phyloP scores from a whole-genome alignment of 139 green algal genomes.

The Chlorella sp. region DNA sequence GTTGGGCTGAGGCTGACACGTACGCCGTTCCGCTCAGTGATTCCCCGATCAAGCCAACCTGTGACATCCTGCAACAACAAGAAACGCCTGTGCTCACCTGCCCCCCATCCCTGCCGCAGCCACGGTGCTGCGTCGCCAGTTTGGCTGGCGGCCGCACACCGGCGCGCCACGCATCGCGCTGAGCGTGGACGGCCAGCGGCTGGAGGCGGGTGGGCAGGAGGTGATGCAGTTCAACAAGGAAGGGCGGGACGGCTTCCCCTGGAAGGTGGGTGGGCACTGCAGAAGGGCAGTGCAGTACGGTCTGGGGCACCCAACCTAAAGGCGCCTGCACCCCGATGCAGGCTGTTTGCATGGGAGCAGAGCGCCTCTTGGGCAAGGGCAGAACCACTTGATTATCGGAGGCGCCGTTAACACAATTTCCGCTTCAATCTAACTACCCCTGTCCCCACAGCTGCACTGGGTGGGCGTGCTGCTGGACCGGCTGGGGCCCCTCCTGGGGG shows the following conservation, averaged over 20 bases:
- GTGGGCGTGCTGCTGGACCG: not conserved
- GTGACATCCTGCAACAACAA: no score
- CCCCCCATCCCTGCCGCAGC: not conserved
- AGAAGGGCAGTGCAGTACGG: no score
- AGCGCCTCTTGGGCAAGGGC: no score
- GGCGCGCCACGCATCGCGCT: not conserved
- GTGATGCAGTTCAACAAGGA: slow-evolving; percentile 6
- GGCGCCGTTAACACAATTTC: no score
- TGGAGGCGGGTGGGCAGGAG: not conserved
- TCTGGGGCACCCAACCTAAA: no score
- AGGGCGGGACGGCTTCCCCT: not conserved
- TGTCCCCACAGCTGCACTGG: not conserved
- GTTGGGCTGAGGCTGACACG: no score
- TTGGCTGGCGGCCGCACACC: not conserved
- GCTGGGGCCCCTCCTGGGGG: not conserved
- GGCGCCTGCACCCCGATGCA: not conserved
- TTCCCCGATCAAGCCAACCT: not conserved
- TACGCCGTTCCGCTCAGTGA: no score
- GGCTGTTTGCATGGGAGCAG: not conserved
- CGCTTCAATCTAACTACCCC: no score
- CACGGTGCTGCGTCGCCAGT: not conserved
- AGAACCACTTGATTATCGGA: no score
- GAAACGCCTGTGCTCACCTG: not conserved
- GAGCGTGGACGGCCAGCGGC: not conserved
- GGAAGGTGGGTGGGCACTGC: not conserved